Conservation (phyloP, 257 asterid genomes). For the Verbascum thapsus region DNA sequence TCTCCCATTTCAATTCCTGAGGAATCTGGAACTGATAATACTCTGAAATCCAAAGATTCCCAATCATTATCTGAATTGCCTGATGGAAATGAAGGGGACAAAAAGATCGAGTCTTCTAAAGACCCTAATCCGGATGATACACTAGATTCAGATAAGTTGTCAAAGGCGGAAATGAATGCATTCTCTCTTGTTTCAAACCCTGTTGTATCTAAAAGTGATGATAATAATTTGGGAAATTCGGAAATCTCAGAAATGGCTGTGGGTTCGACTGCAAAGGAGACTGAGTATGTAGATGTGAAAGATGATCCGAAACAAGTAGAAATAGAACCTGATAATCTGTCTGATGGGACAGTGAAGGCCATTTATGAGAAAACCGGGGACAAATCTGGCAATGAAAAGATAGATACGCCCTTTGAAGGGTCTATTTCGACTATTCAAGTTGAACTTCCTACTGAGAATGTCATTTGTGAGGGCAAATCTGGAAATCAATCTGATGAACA, state of each 20-base stretch:
- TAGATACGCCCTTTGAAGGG: too few species aligned
- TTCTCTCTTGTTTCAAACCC: constrained; percentile 31
- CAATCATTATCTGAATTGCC: constrained; percentile 18
- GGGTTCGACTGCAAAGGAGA: constrained; percentile 20
- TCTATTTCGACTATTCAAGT: too few species aligned
- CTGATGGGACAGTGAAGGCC: constrained; percentile 24
- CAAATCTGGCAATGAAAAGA: constrained; percentile 5
- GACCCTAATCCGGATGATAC: constrained; percentile 25
- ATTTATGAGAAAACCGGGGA: constrained; percentile 21
- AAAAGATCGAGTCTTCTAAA: constrained; percentile 17
- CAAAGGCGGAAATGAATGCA: constrained; percentile 26
- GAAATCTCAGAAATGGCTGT: constrained; percentile 20
- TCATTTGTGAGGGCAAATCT: too few species aligned
- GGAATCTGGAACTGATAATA: constrained; percentile 32
- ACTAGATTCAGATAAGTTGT: constrained; percentile 29
- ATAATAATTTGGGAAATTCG: constrained; percentile 8
- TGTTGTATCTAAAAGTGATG: constrained; percentile 30
- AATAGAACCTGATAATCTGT: constrained; percentile 19
- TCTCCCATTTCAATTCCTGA: constrained; percentile 37
- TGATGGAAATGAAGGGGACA: constrained; percentile 24
- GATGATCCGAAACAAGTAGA: constrained; percentile 19
- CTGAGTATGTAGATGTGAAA: constrained; percentile 11
- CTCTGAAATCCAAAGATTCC: constrained; percentile 34
- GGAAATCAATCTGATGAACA: constrained; percentile 1
- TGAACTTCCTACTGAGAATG: constrained; percentile 8